These are phyloP conservation scores for Ceratobasidium theobromae DNA, from an alignment of 1,284 basidiomycete species.

Conservation along the genomic window DNA sequence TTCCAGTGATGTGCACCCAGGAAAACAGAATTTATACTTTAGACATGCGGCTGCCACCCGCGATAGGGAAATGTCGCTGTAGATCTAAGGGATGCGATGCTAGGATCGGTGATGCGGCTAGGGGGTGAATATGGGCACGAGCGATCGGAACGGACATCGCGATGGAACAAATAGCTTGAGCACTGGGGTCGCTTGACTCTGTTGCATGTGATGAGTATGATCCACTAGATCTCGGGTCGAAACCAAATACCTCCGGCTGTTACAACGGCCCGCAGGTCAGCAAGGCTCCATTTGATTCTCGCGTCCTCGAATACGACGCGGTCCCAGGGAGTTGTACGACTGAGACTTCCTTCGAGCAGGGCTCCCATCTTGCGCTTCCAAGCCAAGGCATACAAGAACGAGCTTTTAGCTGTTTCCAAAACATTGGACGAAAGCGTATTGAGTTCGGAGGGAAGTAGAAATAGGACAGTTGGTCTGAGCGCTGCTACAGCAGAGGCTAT, in stretches of 20 bases:
- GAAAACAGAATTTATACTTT: not conserved
- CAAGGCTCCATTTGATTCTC: conserved; percentile 54
- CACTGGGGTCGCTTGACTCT: conserved; percentile 40
- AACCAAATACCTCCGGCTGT: conserved; percentile 60
- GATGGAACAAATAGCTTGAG: conserved; percentile 61
- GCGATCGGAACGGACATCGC: conserved; percentile 71
- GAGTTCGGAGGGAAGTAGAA: conserved; percentile 40
- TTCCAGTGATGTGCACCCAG: conserved; percentile 42
- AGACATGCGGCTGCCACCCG: conserved; percentile 30
- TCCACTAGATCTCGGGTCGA: not conserved
- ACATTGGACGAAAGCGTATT: conserved; percentile 54
- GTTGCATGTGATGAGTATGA: not conserved
- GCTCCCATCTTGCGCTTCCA: conserved; percentile 72
- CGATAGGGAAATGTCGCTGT: conserved; percentile 57
- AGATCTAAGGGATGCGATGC: conserved; percentile 74
- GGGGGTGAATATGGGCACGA: conserved; percentile 58
- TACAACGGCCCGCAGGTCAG: conserved; percentile 59
- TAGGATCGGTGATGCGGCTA: conserved; percentile 66
- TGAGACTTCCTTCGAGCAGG: conserved; percentile 66
- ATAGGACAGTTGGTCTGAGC: conserved; percentile 11
- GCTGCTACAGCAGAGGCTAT: conserved; percentile 3
- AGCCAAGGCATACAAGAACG: conserved; percentile 55
- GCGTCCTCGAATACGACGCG: conserved; percentile 68
- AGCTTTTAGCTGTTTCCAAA: conserved; percentile 54
- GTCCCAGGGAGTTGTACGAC: conserved; percentile 77